These are phyloP conservation scores for Ustulina deusta DNA, from an alignment of 2,329 filamentous ascomycete genomes.

Conservation along the genomic window DNA sequence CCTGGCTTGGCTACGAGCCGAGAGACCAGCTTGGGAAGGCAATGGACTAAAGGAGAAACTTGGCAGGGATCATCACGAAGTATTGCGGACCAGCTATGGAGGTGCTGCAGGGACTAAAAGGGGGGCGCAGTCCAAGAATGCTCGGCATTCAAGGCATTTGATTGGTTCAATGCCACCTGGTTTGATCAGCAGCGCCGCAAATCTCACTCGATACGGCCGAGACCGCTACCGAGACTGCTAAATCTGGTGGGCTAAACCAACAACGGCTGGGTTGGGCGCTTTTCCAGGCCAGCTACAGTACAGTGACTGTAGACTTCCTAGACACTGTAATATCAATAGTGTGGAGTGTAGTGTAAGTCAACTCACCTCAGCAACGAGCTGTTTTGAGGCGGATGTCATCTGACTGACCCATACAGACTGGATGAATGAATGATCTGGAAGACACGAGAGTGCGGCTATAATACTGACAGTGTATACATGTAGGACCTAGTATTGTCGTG, in stretches of 20 bases:
- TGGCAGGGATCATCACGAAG: slow-evolving; percentile 38
- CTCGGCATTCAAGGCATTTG: slow-evolving; percentile 15
- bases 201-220: slow-evolving; percentile 34
- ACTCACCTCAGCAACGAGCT: too few relatives aligned
- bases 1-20: slow-evolving; percentile 29
- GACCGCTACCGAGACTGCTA: slow-evolving; percentile 25
- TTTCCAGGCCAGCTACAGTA: slow-evolving; percentile 6
- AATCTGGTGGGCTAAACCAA: slow-evolving; percentile 25
- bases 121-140: slow-evolving; percentile 25
- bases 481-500: background rate
- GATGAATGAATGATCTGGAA: background rate
- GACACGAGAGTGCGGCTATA: slow-evolving; percentile 18
- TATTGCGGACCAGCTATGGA: slow-evolving; percentile 13
- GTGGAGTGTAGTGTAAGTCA: too few relatives aligned
- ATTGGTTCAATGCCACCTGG: slow-evolving; percentile 24
- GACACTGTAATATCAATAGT: background rate
- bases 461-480: background rate
- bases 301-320: too few relatives aligned
- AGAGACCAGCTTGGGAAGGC: background rate
- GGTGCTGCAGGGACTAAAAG: slow-evolving; percentile 7
- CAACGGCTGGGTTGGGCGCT: slow-evolving; percentile 13
- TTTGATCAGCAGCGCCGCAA: slow-evolving; percentile 39
- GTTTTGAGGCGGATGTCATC: slow-evolving; percentile 2
- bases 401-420: background rate
- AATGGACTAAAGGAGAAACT: slow-evolving; percentile 27